Base-by-base conservation (phyloP, 495 filamentous ascomycete genomes). In the Rhypophila decipiens region DNA sequence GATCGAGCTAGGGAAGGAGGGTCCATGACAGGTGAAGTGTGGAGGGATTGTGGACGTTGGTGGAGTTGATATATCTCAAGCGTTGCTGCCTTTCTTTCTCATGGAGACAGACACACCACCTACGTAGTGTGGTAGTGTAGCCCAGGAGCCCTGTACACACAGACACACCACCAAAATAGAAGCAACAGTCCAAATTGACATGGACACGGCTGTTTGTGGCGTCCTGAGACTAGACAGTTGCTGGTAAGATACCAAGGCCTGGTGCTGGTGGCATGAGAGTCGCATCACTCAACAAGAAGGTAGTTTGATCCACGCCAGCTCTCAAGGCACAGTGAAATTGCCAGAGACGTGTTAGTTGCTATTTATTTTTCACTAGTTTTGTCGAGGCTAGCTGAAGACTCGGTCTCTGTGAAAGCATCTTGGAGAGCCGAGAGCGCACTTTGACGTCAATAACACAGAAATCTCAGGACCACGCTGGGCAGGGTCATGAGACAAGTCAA, bases 401-500 rank as follows among this genome's bases (percentile, higher is more conserved):
- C 21, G 10, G 4, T 8, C 4, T 24, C 4, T 7, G 27, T 20
- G 29, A 22, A 38, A 51, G 53, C 15, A 33, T 35, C 35, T 41
- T 40, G 53, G 45, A 50, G 53, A 49, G 50, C 41, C 49, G 49
- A 52, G 53, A 52, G 42, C 27, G 19, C 33, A 22, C 13, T 22
- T 12, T 13, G 18, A 24, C 37, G 24, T 34, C 37, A 33, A 41
- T 35, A 39, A 33, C 35, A 12, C 24, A 18, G 39, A 33, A 34
- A 45, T n/a, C 45, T 44, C 29, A 22, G 42, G 29, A 36, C 42
- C 31, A 31, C 27, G 13, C 27, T 31, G 13, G 29, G 50, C 37
- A 21, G 24, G n/a, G 45, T 23, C 50, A 45, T 29, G 43, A 53
- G 29, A 56, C 50, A 49, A 56, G 53, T n/a, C 53, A 53, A 45